These are phyloP conservation scores for Agastache rugosa DNA, from an alignment of 257 asterid species.

Conservation along the genomic window DNA sequence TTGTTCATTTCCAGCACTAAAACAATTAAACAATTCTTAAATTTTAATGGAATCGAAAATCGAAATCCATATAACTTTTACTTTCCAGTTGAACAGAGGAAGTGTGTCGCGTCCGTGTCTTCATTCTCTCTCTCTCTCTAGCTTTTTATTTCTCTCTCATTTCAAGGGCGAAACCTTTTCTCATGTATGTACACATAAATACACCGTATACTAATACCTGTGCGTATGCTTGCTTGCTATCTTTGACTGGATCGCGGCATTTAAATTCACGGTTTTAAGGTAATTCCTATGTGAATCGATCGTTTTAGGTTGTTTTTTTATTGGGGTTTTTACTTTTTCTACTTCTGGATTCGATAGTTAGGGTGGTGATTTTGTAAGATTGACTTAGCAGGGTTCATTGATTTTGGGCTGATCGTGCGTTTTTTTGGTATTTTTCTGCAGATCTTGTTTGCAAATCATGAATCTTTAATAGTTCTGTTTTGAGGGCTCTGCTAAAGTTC, in stretches of 20 bases:
- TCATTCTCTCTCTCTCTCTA: not conserved
- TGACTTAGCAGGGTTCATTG: not conserved
- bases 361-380: not conserved
- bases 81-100: not conserved
- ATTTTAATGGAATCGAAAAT: not conserved
- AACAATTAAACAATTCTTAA: not conserved
- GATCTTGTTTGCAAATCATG: conserved; percentile 44
- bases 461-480: conserved; percentile 23
- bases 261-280: not conserved
- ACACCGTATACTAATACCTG: not conserved
- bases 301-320: not conserved
- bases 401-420: not conserved
- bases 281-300: not conserved
- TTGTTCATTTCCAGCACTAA: not conserved
- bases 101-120: not conserved
- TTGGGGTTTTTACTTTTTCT: not conserved
- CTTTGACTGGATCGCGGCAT: not conserved
- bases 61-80: conserved; percentile 9
- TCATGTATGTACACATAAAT: not conserved
- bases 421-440: conserved; percentile 35
- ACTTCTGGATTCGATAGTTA: not conserved
- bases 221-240: not conserved
- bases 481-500: conserved; percentile 18
- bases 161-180: conserved; percentile 23
- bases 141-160: not conserved